Base-by-base conservation (phyloP, 2,329 filamentous ascomycete genomes). In the Gnomoniopsis sp. region DNA sequence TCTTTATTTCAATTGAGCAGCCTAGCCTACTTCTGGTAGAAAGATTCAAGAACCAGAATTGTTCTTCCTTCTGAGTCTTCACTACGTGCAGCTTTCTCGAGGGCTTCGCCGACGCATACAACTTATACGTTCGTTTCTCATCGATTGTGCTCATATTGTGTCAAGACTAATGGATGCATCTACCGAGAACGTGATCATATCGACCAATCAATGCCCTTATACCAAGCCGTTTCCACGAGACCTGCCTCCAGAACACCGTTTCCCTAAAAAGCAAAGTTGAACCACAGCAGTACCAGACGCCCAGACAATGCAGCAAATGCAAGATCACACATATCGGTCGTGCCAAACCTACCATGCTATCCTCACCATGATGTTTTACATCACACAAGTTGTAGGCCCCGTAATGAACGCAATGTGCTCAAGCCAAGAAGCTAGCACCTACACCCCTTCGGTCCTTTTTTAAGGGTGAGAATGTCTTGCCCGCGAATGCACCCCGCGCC, bases 391-490 rank as follows among this genome's bases (percentile, higher is more conserved):
- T 33, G 26, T 12, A 10, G 14, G n/a, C 22, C 46, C 21, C 2
- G 11, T 3, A 21, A 14, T 23, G 11, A 47, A 23, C 43, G 46
- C 22, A 26, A 21, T 49, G n/a, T 22, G 57, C 58, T 71, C 66
- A 83, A 55, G 74, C 79, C 59, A 86, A 69, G 65, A 88, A 88
- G 66, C 85, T 88, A 55, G 85, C 84, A 61, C 79, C 78, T 3
- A 83, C 79, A 34, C 85, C 84, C 61, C 86, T 83, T 59, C 82
- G 81, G 53, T 91, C 85, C 68, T 83, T 82, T 75, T 92, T 92
- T 60, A 92, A 73, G 8, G 89, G 89, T 19, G 88, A 91, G 69
- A 92, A 91, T 3, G 78, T 68, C 19, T 74, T 75, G 14, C 77
- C 77, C 14, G 79, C 77, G 63, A 88, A 83, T 0, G 74, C 81